A percentile compares a stretch with the other conserved stretches of the same genome.
phyloP scores from a whole-genome alignment of 83 land plant species.

The Picea abies region DNA sequence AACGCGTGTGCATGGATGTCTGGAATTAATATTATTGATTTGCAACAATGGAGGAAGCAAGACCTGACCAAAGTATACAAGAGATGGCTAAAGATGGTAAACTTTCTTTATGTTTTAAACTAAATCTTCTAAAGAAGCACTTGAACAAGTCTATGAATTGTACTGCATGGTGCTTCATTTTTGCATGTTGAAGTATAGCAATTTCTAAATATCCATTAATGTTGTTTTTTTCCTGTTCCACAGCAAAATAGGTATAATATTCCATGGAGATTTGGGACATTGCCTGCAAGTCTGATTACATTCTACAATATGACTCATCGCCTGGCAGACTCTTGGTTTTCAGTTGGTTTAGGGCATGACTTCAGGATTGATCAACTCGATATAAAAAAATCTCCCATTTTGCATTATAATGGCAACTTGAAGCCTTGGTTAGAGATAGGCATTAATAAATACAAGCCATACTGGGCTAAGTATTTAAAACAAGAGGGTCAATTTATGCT shows the following conservation, averaged over 20 bases:
- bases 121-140: slow-evolving; percentile 8
- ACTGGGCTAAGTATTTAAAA: slow-evolving; percentile 60
- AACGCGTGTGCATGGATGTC: slow-evolving; percentile 70
- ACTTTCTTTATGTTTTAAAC: slow-evolving; percentile 13
- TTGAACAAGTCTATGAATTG: not conserved
- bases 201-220: not conserved
- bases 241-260: slow-evolving; percentile 19
- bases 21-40: slow-evolving; percentile 73
- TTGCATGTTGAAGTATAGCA: not conserved
- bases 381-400: slow-evolving; percentile 37
- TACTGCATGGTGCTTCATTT: not conserved
- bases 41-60: slow-evolving; percentile 62
- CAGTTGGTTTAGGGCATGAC: slow-evolving; percentile 58
- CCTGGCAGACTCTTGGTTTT: slow-evolving; percentile 39
- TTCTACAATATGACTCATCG: slow-evolving; percentile 49
- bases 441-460: slow-evolving; percentile 43
- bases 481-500: slow-evolving; percentile 51
- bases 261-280: slow-evolving; percentile 25
- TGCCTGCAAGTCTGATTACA: slow-evolving; percentile 52
- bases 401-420: slow-evolving; percentile 79
- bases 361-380: slow-evolving; percentile 24
- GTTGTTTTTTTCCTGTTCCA: slow-evolving; percentile 6
- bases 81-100: slow-evolving; percentile 39
- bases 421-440: slow-evolving; percentile 90
- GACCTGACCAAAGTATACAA: slow-evolving; percentile 36